These are phyloP conservation scores for Talaromyces adpressus DNA, from an alignment of 495 filamentous ascomycete genomes.

Conservation along the genomic window DNA sequence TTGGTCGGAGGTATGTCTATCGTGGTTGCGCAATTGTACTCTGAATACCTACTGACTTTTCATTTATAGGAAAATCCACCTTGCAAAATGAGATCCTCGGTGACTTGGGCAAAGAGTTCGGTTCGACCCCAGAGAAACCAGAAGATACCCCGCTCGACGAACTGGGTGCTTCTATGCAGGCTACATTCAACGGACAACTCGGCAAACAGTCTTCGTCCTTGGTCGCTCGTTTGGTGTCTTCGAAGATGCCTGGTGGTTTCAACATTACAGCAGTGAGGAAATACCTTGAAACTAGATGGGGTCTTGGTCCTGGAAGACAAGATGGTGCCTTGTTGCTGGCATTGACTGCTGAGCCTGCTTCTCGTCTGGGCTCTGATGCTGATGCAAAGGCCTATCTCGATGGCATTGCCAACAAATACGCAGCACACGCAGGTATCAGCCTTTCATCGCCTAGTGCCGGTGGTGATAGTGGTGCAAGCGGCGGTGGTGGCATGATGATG, in stretches of 20 bases:
- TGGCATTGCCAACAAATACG: constrained; percentile 82
- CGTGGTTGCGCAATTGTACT: background rate
- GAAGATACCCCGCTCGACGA: constrained; percentile 97
- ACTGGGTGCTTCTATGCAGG: constrained; percentile 90
- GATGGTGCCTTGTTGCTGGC: constrained; percentile 85
- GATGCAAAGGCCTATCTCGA: constrained; percentile 92
- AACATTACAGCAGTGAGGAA: constrained; percentile 94
- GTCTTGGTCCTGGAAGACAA: constrained; percentile 78
- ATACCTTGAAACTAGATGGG: constrained; percentile 92
- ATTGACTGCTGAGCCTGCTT: constrained; percentile 84
- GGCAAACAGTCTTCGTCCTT: constrained; percentile 95
- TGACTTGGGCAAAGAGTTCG: constrained; percentile 97
- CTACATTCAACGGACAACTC: constrained; percentile 94
- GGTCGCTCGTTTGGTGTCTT: constrained; percentile 88
- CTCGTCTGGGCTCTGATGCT: constrained; percentile 78
- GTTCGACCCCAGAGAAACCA: constrained; percentile 94
- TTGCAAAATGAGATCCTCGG: constrained; percentile 93
- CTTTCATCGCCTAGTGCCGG: constrained; percentile 70
- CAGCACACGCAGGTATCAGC: constrained; percentile 73
- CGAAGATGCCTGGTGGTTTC: constrained; percentile 99
- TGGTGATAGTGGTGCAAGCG: constrained; percentile 63
- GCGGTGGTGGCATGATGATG: constrained; percentile 91
- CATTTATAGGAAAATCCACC: constrained; percentile 83
- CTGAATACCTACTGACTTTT: background rate
- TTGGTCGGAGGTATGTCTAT: constrained; percentile 86